Base-by-base conservation (phyloP, 2,329 filamentous ascomycete species). In the Proliferodiscus dingleyae region DNA sequence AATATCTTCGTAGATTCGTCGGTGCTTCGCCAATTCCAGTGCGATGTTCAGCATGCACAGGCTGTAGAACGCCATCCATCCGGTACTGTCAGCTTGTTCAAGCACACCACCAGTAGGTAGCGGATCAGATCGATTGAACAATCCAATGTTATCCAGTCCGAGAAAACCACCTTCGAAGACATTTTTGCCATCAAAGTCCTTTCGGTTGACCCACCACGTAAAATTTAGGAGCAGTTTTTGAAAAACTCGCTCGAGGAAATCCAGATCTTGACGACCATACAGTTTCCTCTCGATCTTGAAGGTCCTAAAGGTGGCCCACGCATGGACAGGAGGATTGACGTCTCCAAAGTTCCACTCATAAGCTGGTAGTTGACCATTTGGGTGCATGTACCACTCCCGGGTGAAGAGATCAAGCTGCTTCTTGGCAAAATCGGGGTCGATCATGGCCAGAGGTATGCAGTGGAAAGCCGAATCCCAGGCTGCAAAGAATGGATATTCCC, bases 251-350 rank as follows among this genome's bases (percentile, higher is more conserved):
- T 97, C 91, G 8, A 97, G 76, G 68, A 96, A 97, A 67, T 97
- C 93, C 24, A 96, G 73, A 64, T 97, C 91, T 62, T 96, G 89
- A 26, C 88, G 82, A 32, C 91, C 93, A 60, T 96, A 97, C 73
- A 97, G 81, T 71, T 97, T 97, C 56, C 93, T 84, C 72, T 97
- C 91, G 53, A 97, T 96, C 70, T 97, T 97, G 81, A 97, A 97
- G 0, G 87, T 88, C 46, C 93, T 79, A 74, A 97, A 97, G 0
- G 89, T 88, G 2, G 91, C 84, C 91, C 91, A 97, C 1, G 91
- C 93, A 65, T 97, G 91, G 1, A 97, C 91, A 0, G 91, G 91
- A 21, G 91, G 91, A 58, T 97, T 97, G 53, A 96, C 91, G 60
- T 97, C 93, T 43, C 90, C 85, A 69, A 96, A 97, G 64, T 97